phyloP scores from a whole-genome alignment of 106 monocot species.

The Platanthera guangdongensis region DNA sequence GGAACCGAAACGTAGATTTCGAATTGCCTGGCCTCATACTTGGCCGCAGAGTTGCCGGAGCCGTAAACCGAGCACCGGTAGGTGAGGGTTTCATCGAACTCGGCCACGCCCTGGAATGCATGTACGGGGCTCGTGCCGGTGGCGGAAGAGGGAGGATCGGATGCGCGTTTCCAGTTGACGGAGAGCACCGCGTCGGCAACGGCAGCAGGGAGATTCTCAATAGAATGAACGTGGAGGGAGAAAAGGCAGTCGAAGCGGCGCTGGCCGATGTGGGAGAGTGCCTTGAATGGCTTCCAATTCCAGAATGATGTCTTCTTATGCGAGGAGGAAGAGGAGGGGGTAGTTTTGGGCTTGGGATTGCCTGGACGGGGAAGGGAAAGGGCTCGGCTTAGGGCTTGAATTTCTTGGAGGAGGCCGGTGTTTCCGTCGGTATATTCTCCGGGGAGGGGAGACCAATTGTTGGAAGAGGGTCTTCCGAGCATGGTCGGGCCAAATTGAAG shows the following conservation, averaged over 20 bases:
- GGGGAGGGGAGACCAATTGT: neutral
- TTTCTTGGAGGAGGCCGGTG: constrained; percentile 51
- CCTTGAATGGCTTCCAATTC: constrained; percentile 58
- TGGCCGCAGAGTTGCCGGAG: constrained; percentile 34
- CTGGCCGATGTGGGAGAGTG: constrained; percentile 56
- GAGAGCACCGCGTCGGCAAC: constrained; percentile 26
- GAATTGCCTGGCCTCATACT: constrained; percentile 76
- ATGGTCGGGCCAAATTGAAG: neutral
- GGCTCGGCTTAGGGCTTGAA: constrained; percentile 60
- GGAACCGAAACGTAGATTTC: constrained; percentile 27
- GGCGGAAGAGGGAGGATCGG: constrained; percentile 21
- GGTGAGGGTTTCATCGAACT: constrained; percentile 59
- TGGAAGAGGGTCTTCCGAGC: neutral
- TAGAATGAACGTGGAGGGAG: constrained; percentile 67
- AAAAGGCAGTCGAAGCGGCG: constrained; percentile 69
- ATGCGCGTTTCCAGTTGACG: constrained; percentile 56
- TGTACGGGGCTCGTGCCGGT: constrained; percentile 33
- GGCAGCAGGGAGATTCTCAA: constrained; percentile 40
- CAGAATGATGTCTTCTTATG: constrained; percentile 24
- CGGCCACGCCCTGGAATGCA: constrained; percentile 35
- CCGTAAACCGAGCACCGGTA: constrained; percentile 58
- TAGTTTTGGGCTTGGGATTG: constrained; percentile 9
- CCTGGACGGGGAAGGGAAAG: constrained; percentile 42
- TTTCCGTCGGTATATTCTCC: neutral
- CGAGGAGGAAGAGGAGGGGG: neutral